Base-by-base conservation (phyloP, 139 green algal genomes). In the Volvox africanus region DNA sequence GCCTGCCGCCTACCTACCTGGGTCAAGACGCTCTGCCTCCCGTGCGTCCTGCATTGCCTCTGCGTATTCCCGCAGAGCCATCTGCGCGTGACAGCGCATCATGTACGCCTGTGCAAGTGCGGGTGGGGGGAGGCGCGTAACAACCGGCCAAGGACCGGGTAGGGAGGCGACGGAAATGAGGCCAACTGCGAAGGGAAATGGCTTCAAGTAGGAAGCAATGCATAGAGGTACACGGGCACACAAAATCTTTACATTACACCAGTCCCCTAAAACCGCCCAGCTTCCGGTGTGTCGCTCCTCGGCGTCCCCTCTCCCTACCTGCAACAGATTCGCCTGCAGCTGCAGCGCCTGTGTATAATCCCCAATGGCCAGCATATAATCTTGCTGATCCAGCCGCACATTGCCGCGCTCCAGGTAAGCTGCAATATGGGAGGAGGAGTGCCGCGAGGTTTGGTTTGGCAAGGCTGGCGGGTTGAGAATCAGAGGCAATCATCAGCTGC, bases 261-360 rank as follows among this genome's bases (percentile, higher is more conserved):
- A 55, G 44, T 55, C 44, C 9, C 44, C 44, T 5, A 55, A 55
- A 55, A 55, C 44, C 5, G 9, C 44, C 44, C 44, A 55, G 5
- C 44, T 5, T 9, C 44, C 44, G 5, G 44, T 9, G 44, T 55
- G 9, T 55, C 44, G 44, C 44, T 9, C 44, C 44, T 55, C 44
- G 44, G 44, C 44, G 9, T 55, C 11, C 11, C 65, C 65, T 24
- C 65, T 30, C 20, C 71, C 71, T 21, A 79, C 71, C 22, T 79
- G 71, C n/a, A 88, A 61, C n/a, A 86, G 86, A 82, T 92, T 92
- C 30, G 32, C 33, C 71, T 92, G 89, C 82, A 92, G 82, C 82
- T 92, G 71, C 50, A 92, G 76, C 50, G 89, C 89, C 55, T 55
- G 32, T 21, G 55, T 87, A 30, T 89, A 89, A 61, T 92, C 89